Evolutionary conservation across 768 basidiomycete species (phyloP), one percentile per base, ranked within the genome.

Genomic region (Termitomyces sp.): DNA sequence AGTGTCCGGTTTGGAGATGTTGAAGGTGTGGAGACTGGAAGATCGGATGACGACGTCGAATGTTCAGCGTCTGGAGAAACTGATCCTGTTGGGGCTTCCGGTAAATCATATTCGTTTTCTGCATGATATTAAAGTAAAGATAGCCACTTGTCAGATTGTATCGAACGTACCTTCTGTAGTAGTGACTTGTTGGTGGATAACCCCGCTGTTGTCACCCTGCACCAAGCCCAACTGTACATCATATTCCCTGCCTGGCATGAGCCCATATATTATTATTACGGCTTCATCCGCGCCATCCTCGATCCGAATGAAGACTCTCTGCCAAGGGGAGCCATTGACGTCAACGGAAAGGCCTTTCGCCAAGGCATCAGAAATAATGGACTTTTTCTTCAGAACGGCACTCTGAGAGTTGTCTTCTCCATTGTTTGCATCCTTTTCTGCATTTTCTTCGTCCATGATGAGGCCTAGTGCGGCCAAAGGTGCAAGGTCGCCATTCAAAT

Each of bases 171-270:
- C 79, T 66, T 85, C 85, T 0, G 88, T 84, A 0, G 89, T 89
- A 0, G 81, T 82, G 57, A 93, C 82, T 62, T 87, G 84, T 52
- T 77, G 78, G 38, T 81, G 74, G 22, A 88, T 72, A 35, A 62
- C 71, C 49, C 66, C 72, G 44, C 64, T 68, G 45, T 60, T 81
- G 75, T 83, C 85, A 6, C 77, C 77, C 9, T 83, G 82, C 5
- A 87, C 83, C 26, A 95, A 77, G 2, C 80, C 85, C 11, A 97
- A 74, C 64, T 93, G 90, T 50, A 97, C 85, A 64, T 97, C 93
- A 63, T 97, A 97, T 66, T 91, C 89, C 54, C 90, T 80, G 2
- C 90, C 90, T 3, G 93, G 93, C 74, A 89, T 81, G 45, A 98
- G 76, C 1, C 91, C 92, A 56, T 93, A 94, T 26, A 98, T 82